Evolutionary conservation across 805 yeast species (phyloP), one percentile per base, ranked within the genome.

Genomic region (Maudiozyma turicensis): DNA sequence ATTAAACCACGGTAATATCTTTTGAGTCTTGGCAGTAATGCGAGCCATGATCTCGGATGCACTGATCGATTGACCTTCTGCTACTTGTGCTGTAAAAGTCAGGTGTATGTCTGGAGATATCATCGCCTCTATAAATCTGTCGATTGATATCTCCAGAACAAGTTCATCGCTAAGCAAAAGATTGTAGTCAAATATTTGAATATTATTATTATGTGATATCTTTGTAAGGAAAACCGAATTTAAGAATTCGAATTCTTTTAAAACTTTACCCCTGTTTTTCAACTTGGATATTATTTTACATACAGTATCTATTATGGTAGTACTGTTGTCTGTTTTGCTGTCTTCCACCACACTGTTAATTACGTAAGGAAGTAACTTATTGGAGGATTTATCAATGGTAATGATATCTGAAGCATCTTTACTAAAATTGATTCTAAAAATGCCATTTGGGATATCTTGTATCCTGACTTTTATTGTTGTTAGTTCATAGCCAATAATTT

Each of bases 1-100:
- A 29, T 40, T 47, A 1, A 59, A 44, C 61, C 61, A 60, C 4
- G 60, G 57, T 3, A 60, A 39, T 11, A 53, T 35, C 20, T 50
- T 56, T 7, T 46, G 44, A 2, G 53, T 42, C 15, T 53, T 58
- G 8, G 43, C 48, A 2, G 50, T 29, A 10, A 60, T 42, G 14
- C 50, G 48, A 1, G 48, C 15, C 6, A 52, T 31, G 11, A 53
- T 39, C 8, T 47, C 44, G n/a, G 45, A 41, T 14, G 53, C 40
- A 8, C 32, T 33, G 2, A 45, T 26, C 2, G 8, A 37, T 14
- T 49, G 47, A 10, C 50, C 54, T 10, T 47, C 46, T 1, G 45
- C 8, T n/a, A 51, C 41, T 11, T 49, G 44, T n/a, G 53, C 58
- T 4, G 40, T 37, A 8, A 44, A 5, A 11, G 30, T 15, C 10